Evolutionary conservation across 257 asterid genomes (phyloP), one percentile per base, ranked within the genome.

Genomic region (Solanum tarijense): DNA sequence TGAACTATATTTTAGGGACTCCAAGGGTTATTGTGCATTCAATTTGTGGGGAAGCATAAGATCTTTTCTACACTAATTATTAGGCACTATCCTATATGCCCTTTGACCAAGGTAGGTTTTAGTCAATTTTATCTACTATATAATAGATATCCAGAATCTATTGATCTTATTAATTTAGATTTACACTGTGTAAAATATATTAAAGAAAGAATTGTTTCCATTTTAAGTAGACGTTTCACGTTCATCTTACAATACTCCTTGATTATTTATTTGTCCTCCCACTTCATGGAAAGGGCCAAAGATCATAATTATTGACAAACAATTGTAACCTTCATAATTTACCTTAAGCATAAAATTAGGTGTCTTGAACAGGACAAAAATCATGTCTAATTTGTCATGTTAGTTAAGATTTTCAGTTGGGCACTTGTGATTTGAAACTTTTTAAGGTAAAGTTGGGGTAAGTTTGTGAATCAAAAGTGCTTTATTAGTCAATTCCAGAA

Each of bases 81-180:
- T 39, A 48, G 65, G 14, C 12, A 16, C 62, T 87, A 2, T 35
- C 12, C 16, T 71, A 32, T 46, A 68, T 88, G 43, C 66, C 87
- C 65, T 88, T 9, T 25, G 46, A 66, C 78, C 75, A 35, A 71
- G 87, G 89, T 52, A 71, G 29, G 76, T 83, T 25, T 25, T 27
- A 88, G 72, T 31, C 25, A n/a, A 39, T 20, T 12, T 39, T 76
- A 76, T 76, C 58, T 16, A 52, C 62, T 18, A 18, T 52, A 6
- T 6, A 6, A 52, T 0, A 6, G 23, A 52, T 18, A 3, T 52
- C 2, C 25, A 7, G 9, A 20, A 58, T 73, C 8, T 20, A 74
- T 4, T 32, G 1, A 73, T 4, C 9, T 34, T 7, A 21, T 20
- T 34, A 21, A 74, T 74, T 35, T 7, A 2, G 0, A 74, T 35